phyloP scores from a whole-genome alignment of 768 basidiomycete species.

The Lentinula boryana region DNA sequence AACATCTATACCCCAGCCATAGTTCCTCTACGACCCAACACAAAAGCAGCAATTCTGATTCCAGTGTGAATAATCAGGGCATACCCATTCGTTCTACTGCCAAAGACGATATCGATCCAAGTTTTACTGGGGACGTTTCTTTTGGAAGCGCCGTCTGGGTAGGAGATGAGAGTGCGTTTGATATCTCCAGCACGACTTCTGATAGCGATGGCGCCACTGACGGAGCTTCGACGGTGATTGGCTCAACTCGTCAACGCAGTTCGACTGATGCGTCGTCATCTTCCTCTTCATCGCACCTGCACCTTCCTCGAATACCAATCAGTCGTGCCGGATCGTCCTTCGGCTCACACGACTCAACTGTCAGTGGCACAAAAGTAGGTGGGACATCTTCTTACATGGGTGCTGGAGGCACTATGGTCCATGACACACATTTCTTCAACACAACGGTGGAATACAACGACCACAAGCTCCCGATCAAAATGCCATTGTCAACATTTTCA shows the following conservation, averaged over 20 bases:
- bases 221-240: conserved; percentile 32
- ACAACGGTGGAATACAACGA: conserved; percentile 80
- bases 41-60: conserved; percentile 43
- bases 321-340: background rate
- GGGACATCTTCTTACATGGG: conserved; percentile 43
- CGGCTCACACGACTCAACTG: conserved; percentile 26
- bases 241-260: conserved; percentile 42
- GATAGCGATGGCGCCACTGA: conserved; percentile 35
- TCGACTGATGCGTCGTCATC: conserved; percentile 74
- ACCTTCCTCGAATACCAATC: conserved; percentile 7
- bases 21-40: conserved; percentile 20
- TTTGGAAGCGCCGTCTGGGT: conserved; percentile 86
- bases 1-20: conserved; percentile 16
- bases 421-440: conserved; percentile 94
- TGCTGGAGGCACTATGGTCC: conserved; percentile 43
- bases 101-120: conserved; percentile 6
- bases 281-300: conserved; percentile 41
- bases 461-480: conserved; percentile 81
- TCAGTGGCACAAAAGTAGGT: conserved; percentile 17
- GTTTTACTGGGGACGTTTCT: conserved; percentile 66
- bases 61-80: conserved; percentile 2
- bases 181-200: conserved; percentile 36
- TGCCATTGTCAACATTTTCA: conserved; percentile 84
- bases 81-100: background rate
- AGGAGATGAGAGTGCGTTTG: conserved; percentile 60